Percentiles rank a stretch among this genome's conserved stretches.
Conservation (phyloP, 805 yeast species). For the Schwanniomyces pseudopolymorphus region DNA sequence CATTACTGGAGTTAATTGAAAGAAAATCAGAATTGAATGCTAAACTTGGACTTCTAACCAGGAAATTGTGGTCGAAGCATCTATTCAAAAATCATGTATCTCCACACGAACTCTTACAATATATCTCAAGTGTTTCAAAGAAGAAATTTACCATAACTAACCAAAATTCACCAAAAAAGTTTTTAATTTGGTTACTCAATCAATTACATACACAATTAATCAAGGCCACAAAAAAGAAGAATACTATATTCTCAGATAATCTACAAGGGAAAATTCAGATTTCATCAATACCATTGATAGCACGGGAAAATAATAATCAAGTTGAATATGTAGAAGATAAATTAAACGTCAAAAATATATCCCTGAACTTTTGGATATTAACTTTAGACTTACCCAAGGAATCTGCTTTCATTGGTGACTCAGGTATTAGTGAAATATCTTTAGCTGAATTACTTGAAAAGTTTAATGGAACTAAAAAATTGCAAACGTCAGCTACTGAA, state of each 20-base stretch:
- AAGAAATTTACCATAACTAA: conserved; percentile 38
- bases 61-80: conserved; percentile 64
- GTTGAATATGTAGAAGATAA: conserved; percentile 22
- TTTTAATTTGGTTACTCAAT: conserved; percentile 62
- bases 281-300: conserved; percentile 11
- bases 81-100: conserved; percentile 64
- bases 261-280: conserved; percentile 57
- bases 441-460: conserved; percentile 45
- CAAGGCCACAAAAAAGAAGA: conserved; percentile 7
- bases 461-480: conserved; percentile 31
- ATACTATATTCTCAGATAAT: conserved; percentile 26
- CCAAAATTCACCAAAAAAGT: conserved; percentile 53
- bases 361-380: conserved; percentile 48
- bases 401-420: conserved; percentile 5
- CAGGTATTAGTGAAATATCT: conserved; percentile 52
- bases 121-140: conserved; percentile 43
- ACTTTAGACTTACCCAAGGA: conserved; percentile 55
- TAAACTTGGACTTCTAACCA: conserved; percentile 45
- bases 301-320: conserved; percentile 14
- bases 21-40: conserved; percentile 29
- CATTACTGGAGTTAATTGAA: conserved; percentile 12
- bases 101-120: conserved; percentile 62
- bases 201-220: conserved; percentile 30
- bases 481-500: conserved; percentile 31
- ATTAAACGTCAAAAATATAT: background rate